Base-by-base conservation (phyloP, 192 early-diverging fungal genomes). In the Rhizophagus clarus region DNA sequence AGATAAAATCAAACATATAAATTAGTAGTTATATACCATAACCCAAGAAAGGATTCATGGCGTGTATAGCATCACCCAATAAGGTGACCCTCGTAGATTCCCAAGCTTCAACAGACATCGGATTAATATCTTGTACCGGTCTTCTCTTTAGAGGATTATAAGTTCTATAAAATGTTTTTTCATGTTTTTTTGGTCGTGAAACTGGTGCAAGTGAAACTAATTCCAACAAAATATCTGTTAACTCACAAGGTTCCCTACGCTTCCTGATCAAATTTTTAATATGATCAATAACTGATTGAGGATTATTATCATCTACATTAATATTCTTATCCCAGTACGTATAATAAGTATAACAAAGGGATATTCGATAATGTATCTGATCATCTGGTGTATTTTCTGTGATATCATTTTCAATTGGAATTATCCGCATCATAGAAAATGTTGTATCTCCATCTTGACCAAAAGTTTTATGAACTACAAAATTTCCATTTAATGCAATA, bases 301-400 rank as follows among this genome's bases (percentile, higher is more conserved):
- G 68, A 70, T 70, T n/a, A 70, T 70, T 29, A 45, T 70, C 37
- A 37, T 70, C 20, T 34, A 40, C 68, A 40, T 70, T 22, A 70
- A 22, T n/a, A 42, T 67, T 67, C 24, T 32, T 15, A 31, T 67
- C 64, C 51, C 51, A 56, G 17, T 56, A 17, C 51, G 51, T 56
- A 56, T 56, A 56, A n/a, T 64, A 64, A 11, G 63, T 12, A 26
- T 64, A 64, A 11, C 11, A 14, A 22, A 70, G 2, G 0, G 10
- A 45, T 40, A n/a, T n/a, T 37, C 20, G 31, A 40, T 70, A 70
- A 15, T 70, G 68, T 32, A 37, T 37, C 4, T 31, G 15, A 70
- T 37, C 29, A 70, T 70, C 34, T 22, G 22, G 34, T n/a, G 32
- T 32, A 42, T 70, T n/a, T 37, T 8, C 22, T 42, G 68, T 31